These are phyloP conservation scores for Blastocrithidia nonstop DNA, from an alignment of 208 protist genomes.

Conservation along the genomic window DNA sequence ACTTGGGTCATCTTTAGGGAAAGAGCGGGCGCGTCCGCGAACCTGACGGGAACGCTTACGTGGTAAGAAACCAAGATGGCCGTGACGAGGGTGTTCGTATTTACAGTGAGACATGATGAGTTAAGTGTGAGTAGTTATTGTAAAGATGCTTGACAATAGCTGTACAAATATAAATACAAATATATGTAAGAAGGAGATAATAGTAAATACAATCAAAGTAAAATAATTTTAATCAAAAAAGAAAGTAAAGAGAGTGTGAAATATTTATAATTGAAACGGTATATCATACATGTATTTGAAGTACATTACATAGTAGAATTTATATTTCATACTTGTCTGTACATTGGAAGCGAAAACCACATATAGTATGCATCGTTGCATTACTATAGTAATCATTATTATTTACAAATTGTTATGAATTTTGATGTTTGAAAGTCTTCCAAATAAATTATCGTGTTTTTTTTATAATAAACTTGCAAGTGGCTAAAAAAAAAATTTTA, in stretches of 20 bases:
- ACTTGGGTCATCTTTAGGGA: constrained; percentile 92
- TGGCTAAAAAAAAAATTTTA: no score
- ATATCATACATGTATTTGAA: background rate
- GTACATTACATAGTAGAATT: no score
- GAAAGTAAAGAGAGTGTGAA: background rate
- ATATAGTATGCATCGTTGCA: no score
- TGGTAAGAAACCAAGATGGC: constrained; percentile 96
- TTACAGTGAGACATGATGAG: constrained; percentile 90
- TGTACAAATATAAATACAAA: background rate
- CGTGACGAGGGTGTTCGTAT: constrained; percentile 96
- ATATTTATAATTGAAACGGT: background rate
- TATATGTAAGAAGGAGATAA: background rate
- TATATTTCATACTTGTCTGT: no score
- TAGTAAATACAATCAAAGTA: background rate
- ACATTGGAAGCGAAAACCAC: background rate
- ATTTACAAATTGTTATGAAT: background rate
- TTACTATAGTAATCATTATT: background rate
- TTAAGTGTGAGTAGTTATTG: background rate
- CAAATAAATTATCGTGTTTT: no score
- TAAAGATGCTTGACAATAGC: background rate
- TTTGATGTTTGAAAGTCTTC: no score
- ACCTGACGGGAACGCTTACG: constrained; percentile 90
- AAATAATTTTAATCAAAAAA: no score
- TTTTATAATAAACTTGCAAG: no score
- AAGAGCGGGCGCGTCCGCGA: constrained; percentile 86